Base-by-base conservation (phyloP, 768 basidiomycete genomes). In the Psilocybe cubensis region DNA sequence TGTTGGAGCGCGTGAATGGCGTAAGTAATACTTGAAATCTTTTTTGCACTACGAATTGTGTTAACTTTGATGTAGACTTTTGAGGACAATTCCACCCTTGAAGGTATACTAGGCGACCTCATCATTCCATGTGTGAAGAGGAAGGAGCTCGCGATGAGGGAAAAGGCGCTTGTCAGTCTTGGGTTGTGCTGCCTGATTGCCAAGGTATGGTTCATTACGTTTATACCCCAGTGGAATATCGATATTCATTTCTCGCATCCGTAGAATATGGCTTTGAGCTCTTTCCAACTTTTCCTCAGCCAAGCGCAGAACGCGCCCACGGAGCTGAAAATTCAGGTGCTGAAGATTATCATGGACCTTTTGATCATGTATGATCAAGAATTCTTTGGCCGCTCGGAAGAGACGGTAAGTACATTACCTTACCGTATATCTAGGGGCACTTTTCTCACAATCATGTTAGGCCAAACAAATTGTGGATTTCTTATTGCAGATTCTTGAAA, bases 61-160 rank as follows among this genome's bases (percentile, higher is more conserved):
- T 52, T 17, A 59, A 79, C 6, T 68, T 74, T 11, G 75, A 76
- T 85, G 63, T 70, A 91, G 74, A 86, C 86, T 7, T 81, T 95
- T 48, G 83, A 92, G 56, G 89, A 70, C 78, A 91, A 91, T 63
- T 86, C 93, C 1, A 92, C 91, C 0, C 71, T 95, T 17, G 88
- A 91, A 68, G 92, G 89, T 58, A 82, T 94, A 45, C 81, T 96
- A 23, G 79, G 81, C 9, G 94, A 98, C 63, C 77, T 99, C 17
- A 93, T 98, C 66, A 84, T 97, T 28, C 96, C 96, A 2, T 86
- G 92, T 4, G 92, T 98, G 42, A 87, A 89, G 67, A 84, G 92
- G 51, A 96, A 96, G 73, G 94, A 96, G 63, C 79, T 91, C 4
- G 78, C 81, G 0, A 79, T 96, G 64, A 81, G 92, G 38, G 91